Evolutionary conservation across 306 rosid species (phyloP), one percentile per base, ranked within the genome.

Genomic region (Argentina anserina): DNA sequence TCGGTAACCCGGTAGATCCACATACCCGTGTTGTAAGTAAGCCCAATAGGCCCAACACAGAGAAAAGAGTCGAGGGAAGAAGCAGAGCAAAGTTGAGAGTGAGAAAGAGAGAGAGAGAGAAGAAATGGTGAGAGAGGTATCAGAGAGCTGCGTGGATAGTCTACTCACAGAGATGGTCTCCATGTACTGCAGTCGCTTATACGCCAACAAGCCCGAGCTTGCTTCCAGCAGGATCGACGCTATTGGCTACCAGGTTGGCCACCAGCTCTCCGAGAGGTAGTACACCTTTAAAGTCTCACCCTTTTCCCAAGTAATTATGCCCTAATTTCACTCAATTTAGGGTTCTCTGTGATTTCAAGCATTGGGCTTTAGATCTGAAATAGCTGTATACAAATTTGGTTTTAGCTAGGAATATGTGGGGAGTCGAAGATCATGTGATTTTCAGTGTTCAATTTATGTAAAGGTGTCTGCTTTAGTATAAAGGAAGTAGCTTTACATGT

Each of bases 231-330:
- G 92, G 64, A 94, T 94, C 81, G 99, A 94, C 66, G 97, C 99
- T 75, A 94, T 94, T 52, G 99, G 97, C 58, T 94, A 88, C 82
- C 96, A 94, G 86, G 96, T 94, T 76, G 99, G 99, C 69, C 97
- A 85, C 73, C 99, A 94, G 86, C 99, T 94, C 76, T 94, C 97
- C 67, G 99, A 94, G 83, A 88, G 99, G 97, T 91, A 84, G 97
- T 91, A 84, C 43, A 20, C 42, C 63, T 75, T 41, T 71, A 2
- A 1, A 9, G 13, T 75, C 20, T 18, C 2, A 29, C 14, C 64
- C 26, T 58, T 26, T 29, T n/a, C n/a, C n/a, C n/a, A n/a, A n/a
- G n/a, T n/a, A n/a, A n/a, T 62, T 34, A 1, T 37, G 7, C 7
- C 43, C 42, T 41, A 9, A 28, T 47, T 53, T 49, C 9, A 17